These are phyloP conservation scores for Handroanthus guayacan DNA, from an alignment of 257 asterid species.

Conservation along the genomic window DNA sequence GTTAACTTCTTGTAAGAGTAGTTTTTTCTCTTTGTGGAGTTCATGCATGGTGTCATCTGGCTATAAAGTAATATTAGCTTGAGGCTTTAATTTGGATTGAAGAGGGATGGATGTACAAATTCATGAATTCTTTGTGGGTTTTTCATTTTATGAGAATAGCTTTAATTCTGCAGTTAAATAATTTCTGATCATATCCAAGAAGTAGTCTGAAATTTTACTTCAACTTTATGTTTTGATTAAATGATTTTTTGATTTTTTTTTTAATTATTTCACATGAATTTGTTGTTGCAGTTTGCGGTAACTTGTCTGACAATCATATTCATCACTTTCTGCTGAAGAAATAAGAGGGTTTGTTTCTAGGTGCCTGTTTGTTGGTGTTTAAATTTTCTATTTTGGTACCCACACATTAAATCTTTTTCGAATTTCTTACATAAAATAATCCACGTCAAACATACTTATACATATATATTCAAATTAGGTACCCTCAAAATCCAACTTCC, in stretches of 20 bases:
- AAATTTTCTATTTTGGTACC: constrained; percentile 23
- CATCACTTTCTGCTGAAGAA: constrained; percentile 52
- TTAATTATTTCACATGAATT: neutral
- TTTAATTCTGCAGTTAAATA: constrained; percentile 28
- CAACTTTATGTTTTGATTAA: neutral
- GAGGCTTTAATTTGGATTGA: constrained; percentile 36
- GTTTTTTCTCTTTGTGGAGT: constrained; percentile 30
- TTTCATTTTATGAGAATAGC: constrained; percentile 29
- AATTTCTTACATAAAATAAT: constrained; percentile 35
- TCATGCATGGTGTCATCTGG: constrained; percentile 43
- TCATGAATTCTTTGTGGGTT: constrained; percentile 51
- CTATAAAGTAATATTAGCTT: constrained; percentile 7
- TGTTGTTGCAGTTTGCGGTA: constrained; percentile 37
- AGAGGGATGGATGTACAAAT: constrained; percentile 49
- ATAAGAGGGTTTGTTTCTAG: constrained; percentile 21
- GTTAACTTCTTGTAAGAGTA: constrained; percentile 35
- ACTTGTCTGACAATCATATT: constrained; percentile 49
- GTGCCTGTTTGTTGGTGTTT: constrained; percentile 29
- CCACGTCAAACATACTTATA: neutral
- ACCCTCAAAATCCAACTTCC: too few relatives aligned
- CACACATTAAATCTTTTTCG: too few relatives aligned
- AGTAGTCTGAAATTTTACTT: neutral
- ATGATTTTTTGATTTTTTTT: neutral
- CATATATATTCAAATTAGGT: too few relatives aligned
- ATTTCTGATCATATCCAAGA: neutral